These are phyloP conservation scores for Peronospora farinosa DNA, from an alignment of 352 stramenopile species.

Conservation along the genomic window DNA sequence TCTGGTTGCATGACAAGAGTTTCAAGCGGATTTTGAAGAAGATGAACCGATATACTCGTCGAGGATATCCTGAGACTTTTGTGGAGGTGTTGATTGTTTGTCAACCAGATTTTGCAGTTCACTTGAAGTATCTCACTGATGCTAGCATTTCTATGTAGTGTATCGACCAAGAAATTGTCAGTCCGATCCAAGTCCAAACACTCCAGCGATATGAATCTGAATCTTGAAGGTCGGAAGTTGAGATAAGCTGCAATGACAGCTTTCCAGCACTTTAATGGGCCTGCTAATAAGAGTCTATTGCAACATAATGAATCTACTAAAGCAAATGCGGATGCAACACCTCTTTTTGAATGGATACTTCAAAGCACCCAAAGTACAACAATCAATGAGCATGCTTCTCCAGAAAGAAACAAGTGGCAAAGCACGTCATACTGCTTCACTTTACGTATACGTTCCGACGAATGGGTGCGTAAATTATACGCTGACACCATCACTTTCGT, in stretches of 20 bases:
- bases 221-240: conserved; percentile 50
- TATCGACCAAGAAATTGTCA: conserved; percentile 38
- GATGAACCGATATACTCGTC: conserved; percentile 57
- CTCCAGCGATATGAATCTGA: conserved; percentile 48
- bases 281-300: conserved; percentile 7
- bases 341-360: no score
- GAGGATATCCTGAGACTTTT: conserved; percentile 52
- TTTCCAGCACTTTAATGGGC: conserved; percentile 32
- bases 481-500: no score
- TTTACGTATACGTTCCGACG: no score
- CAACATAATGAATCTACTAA: background rate
- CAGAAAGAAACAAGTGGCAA: no score
- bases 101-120: no score
- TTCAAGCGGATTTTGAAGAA: conserved; percentile 67
- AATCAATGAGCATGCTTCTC: no score
- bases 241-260: conserved; percentile 51
- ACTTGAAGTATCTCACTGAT: no score
- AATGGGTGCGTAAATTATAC: no score
- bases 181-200: conserved; percentile 61
- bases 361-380: no score
- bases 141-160: conserved; percentile 8
- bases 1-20: conserved; percentile 59
- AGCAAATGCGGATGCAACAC: no score
- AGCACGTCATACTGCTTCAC: no score
- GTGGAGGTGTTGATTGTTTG: conserved; percentile 37